Evolutionary conservation across 208 protist genomes (phyloP).

Genomic region (Willaertia magna): DNA sequence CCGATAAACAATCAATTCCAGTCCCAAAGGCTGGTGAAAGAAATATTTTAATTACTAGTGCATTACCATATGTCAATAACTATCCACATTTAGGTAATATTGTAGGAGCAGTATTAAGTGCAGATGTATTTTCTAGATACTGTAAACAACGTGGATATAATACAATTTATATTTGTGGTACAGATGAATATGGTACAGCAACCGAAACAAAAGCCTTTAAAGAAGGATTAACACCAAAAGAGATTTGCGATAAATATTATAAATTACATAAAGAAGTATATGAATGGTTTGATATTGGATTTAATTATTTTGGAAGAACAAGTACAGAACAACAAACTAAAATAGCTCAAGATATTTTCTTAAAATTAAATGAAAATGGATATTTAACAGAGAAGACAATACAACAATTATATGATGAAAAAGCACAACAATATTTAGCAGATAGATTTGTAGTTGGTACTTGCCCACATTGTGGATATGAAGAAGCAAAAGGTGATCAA

Average conservation of each 20-base stretch:
- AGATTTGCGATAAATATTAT: conserved; percentile 64
- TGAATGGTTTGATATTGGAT: conserved; percentile 63
- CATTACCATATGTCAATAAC: conserved; percentile 71
- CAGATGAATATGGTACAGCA: conserved; percentile 57
- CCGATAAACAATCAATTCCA: no score
- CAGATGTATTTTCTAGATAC: conserved; percentile 54
- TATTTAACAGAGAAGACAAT: conserved; percentile 30
- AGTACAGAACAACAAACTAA: conserved; percentile 45
- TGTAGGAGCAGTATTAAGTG: conserved; percentile 58
- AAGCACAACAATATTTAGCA: conserved; percentile 43
- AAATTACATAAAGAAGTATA: conserved; percentile 51
- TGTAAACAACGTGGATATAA: conserved; percentile 49
- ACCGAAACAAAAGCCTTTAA: conserved; percentile 38
- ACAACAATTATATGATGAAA: conserved; percentile 45
- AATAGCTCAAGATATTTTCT: conserved; percentile 61
- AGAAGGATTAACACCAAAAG: conserved; percentile 40
- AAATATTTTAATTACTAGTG: conserved; percentile 61
- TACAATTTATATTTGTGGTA: conserved; percentile 59
- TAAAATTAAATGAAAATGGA: conserved; percentile 31
- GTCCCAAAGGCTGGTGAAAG: conserved; percentile 30
- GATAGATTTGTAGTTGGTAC: conserved; percentile 51
- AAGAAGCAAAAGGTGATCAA: conserved; percentile 60
- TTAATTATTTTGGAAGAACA: conserved; percentile 63
- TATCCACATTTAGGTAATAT: conserved; percentile 70
- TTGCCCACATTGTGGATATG: conserved; percentile 21